phyloP scores from a whole-genome alignment of 169 alveolate species.

The Toxoplasma gondii region DNA sequence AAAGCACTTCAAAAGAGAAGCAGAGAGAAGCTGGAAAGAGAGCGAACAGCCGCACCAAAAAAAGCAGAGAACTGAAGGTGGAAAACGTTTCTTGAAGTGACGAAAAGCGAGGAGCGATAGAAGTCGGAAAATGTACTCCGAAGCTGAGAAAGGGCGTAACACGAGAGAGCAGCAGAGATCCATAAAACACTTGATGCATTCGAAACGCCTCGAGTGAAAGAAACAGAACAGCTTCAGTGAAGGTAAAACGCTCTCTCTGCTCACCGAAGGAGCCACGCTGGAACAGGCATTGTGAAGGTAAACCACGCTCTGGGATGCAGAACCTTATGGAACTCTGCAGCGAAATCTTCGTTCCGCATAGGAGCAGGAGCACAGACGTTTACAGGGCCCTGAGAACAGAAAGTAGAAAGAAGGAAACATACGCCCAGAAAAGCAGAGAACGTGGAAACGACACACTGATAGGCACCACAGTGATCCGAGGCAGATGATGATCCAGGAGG shows the following conservation, averaged over 20 bases:
- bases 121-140: not conserved
- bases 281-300: not conserved
- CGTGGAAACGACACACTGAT: too few species aligned
- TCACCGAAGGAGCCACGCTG: conserved; percentile 1
- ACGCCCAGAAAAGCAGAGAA: not conserved
- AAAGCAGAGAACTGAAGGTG: too few species aligned
- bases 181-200: not conserved
- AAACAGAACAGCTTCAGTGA: not conserved
- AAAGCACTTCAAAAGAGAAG: not conserved
- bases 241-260: not conserved
- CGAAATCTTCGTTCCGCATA: not conserved
- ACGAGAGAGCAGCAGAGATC: too few species aligned
- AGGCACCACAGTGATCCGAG: too few species aligned
- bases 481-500: too few species aligned
- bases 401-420: not conserved
- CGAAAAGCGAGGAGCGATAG: not conserved
- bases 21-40: not conserved
- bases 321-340: not conserved
- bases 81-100: too few species aligned
- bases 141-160: not conserved
- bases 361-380: not conserved
- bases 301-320: conserved; percentile 14
- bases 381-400: conserved; percentile 20
- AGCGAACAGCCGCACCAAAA: not conserved
- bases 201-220: not conserved